Evolutionary conservation across 768 basidiomycete genomes (phyloP).

Genomic region (Russula griseocarnosa): DNA sequence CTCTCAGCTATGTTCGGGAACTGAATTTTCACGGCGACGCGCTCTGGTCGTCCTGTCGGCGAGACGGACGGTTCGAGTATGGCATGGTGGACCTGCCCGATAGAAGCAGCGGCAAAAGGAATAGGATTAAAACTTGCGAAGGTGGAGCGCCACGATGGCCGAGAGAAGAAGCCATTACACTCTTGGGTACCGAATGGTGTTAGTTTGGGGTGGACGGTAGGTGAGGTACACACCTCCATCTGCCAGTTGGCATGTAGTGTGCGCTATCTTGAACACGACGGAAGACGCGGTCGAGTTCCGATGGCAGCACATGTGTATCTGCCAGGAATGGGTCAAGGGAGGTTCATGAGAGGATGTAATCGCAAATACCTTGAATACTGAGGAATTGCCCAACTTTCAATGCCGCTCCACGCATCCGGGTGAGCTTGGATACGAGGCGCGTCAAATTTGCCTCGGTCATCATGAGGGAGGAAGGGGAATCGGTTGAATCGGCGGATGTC

Average conservation of each 20-base stretch:
- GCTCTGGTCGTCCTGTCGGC: conserved; percentile 52
- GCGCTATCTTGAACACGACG: conserved; percentile 90
- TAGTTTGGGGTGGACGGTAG: neutral
- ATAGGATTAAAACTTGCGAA: conserved; percentile 78
- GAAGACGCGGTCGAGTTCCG: conserved; percentile 84
- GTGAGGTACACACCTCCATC: conserved; percentile 64
- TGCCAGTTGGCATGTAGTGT: conserved; percentile 99
- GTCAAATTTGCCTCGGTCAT: conserved; percentile 90
- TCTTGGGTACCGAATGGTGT: conserved; percentile 32
- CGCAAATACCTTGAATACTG: conserved; percentile 78
- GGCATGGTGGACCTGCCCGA: conserved; percentile 90
- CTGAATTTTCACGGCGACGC: conserved; percentile 84
- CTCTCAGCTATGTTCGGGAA: conserved; percentile 89
- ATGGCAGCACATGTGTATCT: conserved; percentile 88
- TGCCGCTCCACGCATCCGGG: conserved; percentile 94
- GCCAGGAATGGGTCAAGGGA: conserved; percentile 1
- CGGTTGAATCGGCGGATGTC: conserved; percentile 29
- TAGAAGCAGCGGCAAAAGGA: conserved; percentile 94
- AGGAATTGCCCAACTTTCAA: conserved; percentile 96
- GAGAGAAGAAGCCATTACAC: conserved; percentile 72
- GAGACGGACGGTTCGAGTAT: conserved; percentile 50
- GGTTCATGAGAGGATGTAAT: neutral
- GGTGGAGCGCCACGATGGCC: conserved; percentile 68
- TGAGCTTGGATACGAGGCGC: conserved; percentile 86
- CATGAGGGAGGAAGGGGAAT: conserved; percentile 52